Evolutionary conservation across 345 rosid species (phyloP).

Genomic region (Pistacia atlantica): DNA sequence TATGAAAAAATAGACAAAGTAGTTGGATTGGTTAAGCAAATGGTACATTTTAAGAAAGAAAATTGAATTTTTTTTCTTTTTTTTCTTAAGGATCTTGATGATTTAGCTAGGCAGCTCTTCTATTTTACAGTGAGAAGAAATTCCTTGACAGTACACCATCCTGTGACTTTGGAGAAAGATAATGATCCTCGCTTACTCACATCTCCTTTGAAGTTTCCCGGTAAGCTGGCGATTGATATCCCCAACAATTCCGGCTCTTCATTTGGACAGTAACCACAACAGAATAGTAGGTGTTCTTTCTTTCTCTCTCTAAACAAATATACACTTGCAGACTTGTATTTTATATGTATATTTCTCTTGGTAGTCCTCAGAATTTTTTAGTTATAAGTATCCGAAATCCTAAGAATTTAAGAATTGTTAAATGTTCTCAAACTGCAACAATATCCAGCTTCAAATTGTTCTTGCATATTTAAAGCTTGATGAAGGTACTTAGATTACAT

Average conservation of each 20-base stretch:
- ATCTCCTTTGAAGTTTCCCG: constrained; percentile 92
- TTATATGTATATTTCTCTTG: not conserved
- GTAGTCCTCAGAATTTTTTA: not conserved
- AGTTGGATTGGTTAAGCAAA: too few relatives aligned
- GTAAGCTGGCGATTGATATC: constrained; percentile 86
- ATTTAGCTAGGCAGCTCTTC: constrained; percentile 17
- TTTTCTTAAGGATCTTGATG: too few relatives aligned
- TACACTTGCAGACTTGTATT: not conserved
- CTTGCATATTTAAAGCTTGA: too few relatives aligned
- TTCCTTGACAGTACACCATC: constrained; percentile 55
- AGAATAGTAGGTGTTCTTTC: constrained; percentile 65
- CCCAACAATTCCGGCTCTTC: constrained; percentile 89
- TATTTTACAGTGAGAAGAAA: constrained; percentile 63
- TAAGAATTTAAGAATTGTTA: too few relatives aligned
- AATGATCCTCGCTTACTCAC: constrained; percentile 72
- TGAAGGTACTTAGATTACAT: too few relatives aligned
- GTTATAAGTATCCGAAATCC: not conserved
- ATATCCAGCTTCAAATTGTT: too few relatives aligned
- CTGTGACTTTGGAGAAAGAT: constrained; percentile 76
- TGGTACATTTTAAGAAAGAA: too few relatives aligned
- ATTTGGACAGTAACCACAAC: constrained; percentile 95
- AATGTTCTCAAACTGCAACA: too few relatives aligned
- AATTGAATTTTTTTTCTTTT: too few relatives aligned
- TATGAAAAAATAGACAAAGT: too few relatives aligned
- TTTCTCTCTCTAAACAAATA: constrained; percentile 17